Conservation (phyloP, 2,329 filamentous ascomycete species). For the Talaromyces verruculosus region DNA sequence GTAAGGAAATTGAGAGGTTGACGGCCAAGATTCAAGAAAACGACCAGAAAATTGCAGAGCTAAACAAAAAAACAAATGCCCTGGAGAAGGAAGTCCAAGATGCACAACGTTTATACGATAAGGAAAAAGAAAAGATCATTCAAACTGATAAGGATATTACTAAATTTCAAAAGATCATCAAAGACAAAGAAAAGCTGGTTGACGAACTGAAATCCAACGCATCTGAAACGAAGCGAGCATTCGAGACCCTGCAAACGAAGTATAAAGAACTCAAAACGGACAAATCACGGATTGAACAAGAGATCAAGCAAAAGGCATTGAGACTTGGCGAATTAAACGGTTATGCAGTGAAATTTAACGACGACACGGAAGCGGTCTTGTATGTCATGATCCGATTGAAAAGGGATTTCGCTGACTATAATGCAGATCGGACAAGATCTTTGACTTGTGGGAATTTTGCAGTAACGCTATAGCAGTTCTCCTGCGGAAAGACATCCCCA, state of each 20-base stretch:
- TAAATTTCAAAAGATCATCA: neutral
- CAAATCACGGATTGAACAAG: neutral
- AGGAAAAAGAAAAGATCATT: neutral
- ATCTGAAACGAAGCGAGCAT: neutral
- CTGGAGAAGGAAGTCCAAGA: neutral
- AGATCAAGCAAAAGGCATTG: neutral
- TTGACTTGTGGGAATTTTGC: neutral
- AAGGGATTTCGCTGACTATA: neutral
- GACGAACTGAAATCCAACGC: neutral
- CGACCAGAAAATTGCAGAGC: neutral
- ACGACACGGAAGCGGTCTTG: neutral
- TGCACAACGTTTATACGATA: neutral
- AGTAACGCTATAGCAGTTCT: neutral
- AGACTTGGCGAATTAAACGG: neutral
- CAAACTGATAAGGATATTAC: neutral
- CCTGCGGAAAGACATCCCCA: neutral
- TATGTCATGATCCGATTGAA: neutral
- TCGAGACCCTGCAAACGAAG: neutral
- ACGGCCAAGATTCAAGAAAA: neutral
- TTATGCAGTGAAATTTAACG: neutral
- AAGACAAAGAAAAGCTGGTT: neutral
- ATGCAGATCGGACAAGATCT: neutral
- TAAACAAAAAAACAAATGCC: neutral
- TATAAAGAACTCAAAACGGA: neutral
- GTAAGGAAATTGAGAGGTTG: neutral